Evolutionary conservation across 768 basidiomycete genomes (phyloP), one percentile per base, ranked within the genome.

Genomic region (Lactifluus piperatus): DNA sequence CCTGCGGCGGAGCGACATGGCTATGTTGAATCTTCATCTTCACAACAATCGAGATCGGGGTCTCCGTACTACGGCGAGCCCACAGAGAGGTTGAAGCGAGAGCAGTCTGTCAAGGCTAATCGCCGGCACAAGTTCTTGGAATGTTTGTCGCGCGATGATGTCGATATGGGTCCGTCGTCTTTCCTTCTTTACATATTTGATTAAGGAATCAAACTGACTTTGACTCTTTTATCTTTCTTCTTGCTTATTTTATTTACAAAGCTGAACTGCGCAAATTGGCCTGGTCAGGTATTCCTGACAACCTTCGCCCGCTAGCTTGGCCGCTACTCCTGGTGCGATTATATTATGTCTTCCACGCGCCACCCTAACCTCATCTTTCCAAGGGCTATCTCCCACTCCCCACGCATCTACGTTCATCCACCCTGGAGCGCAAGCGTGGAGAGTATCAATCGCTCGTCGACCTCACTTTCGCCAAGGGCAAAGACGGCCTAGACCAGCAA

Each of bases 381-480:
- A 43, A 97, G 94, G 94, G 94, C 22, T 97, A 98, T 71, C 81
- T 97, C 27, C 95, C 97, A 1, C 76, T 95, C 16, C 86, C 92
- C 5, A 80, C 81, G 4, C 83, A 87, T 36, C 74, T 91, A 5
- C 88, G 94, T 11, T 68, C 82, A 36, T 73, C 82, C 3, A 90
- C 91, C 0, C 79, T 97, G n/a, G 78, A 82, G 27, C 82, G 93
- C 49, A 99, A 98, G 74, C 83, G 97, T 45, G 83, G 84, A 66
- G 97, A 98, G 72, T 98, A 98, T 70, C 79, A 82, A 41, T 89
- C 89, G 16, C 79, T 97, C 60, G 94, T 95, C 8, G 83, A 91
- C 64, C 77, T 94, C 18, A 86, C 97, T 16, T 99, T 98, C 70
- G 84, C 88, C 13, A 81, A 90, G 39, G 92, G 92, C 58, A 81